Evolutionary conservation across 139 green algal genomes (phyloP).

Genomic region (Micromonas pusilla): DNA sequence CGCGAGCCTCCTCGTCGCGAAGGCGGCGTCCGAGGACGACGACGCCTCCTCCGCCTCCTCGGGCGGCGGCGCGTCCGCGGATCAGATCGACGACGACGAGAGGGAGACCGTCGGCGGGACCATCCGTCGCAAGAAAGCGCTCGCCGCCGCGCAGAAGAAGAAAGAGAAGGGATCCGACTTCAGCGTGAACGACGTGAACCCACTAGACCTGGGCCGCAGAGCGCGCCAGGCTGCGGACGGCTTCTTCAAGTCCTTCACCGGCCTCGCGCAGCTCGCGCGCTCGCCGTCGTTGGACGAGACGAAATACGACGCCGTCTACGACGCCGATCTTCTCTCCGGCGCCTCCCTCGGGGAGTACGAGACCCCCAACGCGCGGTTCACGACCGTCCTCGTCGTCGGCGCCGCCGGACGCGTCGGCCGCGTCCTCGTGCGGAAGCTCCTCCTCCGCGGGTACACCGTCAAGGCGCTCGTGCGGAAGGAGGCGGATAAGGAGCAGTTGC

Average conservation of each 20-base stretch:
- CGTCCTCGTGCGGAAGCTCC: constrained; percentile 88
- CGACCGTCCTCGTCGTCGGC: constrained; percentile 87
- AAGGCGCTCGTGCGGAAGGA: constrained; percentile 5
- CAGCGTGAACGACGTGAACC: constrained; percentile 19
- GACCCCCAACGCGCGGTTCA: constrained; percentile 61
- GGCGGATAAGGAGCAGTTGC: constrained; percentile 44
- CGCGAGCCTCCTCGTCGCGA: constrained; percentile 49
- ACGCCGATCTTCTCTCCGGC: constrained; percentile 6
- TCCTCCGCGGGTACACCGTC: constrained; percentile 92
- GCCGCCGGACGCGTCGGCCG: constrained; percentile 83
- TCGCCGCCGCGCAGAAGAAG: not conserved
- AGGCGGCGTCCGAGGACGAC: constrained; percentile 35
- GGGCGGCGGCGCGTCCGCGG: not conserved
- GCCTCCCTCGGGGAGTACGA: constrained; percentile 47
- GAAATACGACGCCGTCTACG: constrained; percentile 3
- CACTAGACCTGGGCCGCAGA: constrained; percentile 31
- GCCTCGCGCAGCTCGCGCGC: constrained; percentile 32
- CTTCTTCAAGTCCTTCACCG: constrained; percentile 30
- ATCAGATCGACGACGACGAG: not conserved
- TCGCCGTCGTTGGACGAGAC: not conserved
- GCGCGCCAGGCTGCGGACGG: constrained; percentile 25
- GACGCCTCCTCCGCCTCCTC: not conserved
- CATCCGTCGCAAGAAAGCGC: not conserved
- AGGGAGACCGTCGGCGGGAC: not conserved
- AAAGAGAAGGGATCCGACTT: not conserved